phyloP scores from a whole-genome alignment of 192 early-diverging fungal genomes.

The Backusella tarrabulga region DNA sequence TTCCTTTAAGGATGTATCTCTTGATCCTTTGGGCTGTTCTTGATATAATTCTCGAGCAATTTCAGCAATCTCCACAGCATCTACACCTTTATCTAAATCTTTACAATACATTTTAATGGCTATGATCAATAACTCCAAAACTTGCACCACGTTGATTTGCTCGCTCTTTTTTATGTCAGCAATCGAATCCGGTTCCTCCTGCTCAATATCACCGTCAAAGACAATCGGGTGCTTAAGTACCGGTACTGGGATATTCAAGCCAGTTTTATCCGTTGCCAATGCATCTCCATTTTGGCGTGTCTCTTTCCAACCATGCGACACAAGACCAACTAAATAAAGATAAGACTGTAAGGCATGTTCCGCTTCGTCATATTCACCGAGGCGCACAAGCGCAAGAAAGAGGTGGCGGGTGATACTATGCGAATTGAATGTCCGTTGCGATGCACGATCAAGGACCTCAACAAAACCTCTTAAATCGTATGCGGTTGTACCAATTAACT shows the following conservation, averaged over 20 bases:
- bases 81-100: conserved; percentile 18
- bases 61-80: conserved; percentile 35
- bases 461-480: conserved; percentile 57
- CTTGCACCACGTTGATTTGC: conserved; percentile 12
- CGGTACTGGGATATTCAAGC: conserved; percentile 20
- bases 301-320: conserved; percentile 24
- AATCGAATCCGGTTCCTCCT: not conserved
- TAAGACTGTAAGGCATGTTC: conserved; percentile 67
- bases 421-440: conserved; percentile 69
- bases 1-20: not conserved
- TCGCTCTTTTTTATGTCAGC: conserved; percentile 33
- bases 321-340: conserved; percentile 48
- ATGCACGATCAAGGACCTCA: conserved; percentile 60
- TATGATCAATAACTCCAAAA: conserved; percentile 26
- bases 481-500: conserved; percentile 48
- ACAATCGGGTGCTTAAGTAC: not conserved
- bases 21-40: not conserved
- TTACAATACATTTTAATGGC: conserved; percentile 49
- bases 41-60: conserved; percentile 16
- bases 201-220: not conserved
- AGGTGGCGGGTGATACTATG: conserved; percentile 65
- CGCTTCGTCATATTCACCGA: conserved; percentile 77
- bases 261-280: conserved; percentile 11
- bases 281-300: conserved; percentile 11
- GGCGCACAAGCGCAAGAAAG: conserved; percentile 49